These are phyloP conservation scores for Alternaria consortialis DNA, from an alignment of 2,329 filamentous ascomycete genomes.

Conservation along the genomic window DNA sequence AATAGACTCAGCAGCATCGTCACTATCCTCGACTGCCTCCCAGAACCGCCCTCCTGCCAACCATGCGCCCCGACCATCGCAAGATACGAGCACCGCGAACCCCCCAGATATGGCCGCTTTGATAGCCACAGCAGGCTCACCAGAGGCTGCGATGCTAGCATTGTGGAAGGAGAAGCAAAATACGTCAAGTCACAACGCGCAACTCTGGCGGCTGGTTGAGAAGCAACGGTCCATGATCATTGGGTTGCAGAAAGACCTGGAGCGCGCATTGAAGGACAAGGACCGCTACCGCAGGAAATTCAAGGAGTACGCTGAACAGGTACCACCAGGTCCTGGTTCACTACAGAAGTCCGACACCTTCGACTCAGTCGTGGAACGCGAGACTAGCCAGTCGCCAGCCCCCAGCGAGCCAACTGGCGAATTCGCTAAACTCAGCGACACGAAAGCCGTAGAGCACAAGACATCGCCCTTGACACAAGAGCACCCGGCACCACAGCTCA, in stretches of 20 bases:
- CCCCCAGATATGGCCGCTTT: constrained; percentile 80
- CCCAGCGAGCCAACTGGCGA: constrained; percentile 45
- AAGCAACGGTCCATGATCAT: constrained; percentile 95
- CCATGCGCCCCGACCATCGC: constrained; percentile 65
- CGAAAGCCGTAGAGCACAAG: constrained; percentile 34
- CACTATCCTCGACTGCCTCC: constrained; percentile 54
- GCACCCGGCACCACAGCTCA: constrained; percentile 30
- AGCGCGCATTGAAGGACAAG: constrained; percentile 90
- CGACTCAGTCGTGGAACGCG: constrained; percentile 46
- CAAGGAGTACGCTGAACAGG: constrained; percentile 72
- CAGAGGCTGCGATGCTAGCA: constrained; percentile 88
- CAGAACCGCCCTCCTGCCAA: constrained; percentile 65
- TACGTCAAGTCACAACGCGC: constrained; percentile 85
- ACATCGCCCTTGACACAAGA: constrained; percentile 28
- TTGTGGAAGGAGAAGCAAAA: constrained; percentile 91
- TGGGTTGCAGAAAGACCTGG: constrained; percentile 92
- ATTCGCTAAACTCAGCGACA: constrained; percentile 28
- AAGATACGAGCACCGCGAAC: constrained; percentile 62
- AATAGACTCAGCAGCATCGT: constrained; percentile 91
- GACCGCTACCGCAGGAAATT: constrained; percentile 91
- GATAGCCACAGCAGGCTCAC: constrained; percentile 84
- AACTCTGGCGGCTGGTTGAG: constrained; percentile 94
- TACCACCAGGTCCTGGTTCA: constrained; percentile 49
- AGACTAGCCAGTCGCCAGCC: constrained; percentile 51
- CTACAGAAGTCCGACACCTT: constrained; percentile 48